Percentiles rank a stretch among this genome's conserved stretches.
phyloP scores from a whole-genome alignment of 345 rosid species.

The Ceriops decandra region DNA sequence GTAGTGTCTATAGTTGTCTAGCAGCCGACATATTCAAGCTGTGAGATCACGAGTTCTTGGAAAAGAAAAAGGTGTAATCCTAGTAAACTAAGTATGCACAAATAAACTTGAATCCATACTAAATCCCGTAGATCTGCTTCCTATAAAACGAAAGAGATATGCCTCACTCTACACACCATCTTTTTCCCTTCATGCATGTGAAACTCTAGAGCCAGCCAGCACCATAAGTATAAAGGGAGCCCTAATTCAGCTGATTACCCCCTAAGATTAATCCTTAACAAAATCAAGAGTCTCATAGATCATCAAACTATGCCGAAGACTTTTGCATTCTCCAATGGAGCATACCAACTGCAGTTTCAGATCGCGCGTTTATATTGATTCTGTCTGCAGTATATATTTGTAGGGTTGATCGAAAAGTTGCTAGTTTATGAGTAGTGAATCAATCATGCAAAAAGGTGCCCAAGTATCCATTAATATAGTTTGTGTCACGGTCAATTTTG shows the following conservation, averaged over 20 bases:
- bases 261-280: too few species aligned
- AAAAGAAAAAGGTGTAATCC: too few species aligned
- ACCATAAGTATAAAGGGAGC: not conserved
- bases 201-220: too few species aligned
- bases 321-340: not conserved
- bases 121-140: not conserved
- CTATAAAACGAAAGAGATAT: not conserved
- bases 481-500: slow-evolving; percentile 4
- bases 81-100: too few species aligned
- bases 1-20: too few species aligned
- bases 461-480: slow-evolving; percentile 1
- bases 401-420: not conserved
- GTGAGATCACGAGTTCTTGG: too few species aligned
- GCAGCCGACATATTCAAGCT: too few species aligned
- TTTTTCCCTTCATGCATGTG: not conserved
- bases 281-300: too few species aligned
- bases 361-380: too few species aligned
- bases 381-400: not conserved
- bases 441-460: slow-evolving; percentile 14
- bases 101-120: too few species aligned
- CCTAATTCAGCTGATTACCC: not conserved
- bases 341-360: not conserved
- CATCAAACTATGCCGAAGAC: too few species aligned
- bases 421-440: not conserved
- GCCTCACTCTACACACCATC: not conserved